Evolutionary conservation across 2,329 filamentous ascomycete genomes (phyloP).

Genomic region (Aspergillus udagawae): DNA sequence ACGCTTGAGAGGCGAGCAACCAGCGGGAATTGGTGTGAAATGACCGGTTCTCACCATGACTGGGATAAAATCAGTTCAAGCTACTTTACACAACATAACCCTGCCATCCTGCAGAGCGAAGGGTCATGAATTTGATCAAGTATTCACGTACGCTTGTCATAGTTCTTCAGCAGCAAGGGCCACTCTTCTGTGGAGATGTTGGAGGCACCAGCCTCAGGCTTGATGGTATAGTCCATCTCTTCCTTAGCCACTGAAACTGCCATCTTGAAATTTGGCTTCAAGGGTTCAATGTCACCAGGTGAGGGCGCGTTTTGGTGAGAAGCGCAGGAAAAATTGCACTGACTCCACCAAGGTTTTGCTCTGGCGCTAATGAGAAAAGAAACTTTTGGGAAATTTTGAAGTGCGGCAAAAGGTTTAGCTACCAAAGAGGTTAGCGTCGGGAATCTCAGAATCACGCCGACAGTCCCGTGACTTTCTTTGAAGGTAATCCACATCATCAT

Average conservation of each 20-base stretch:
- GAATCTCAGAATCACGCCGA: constrained; percentile 5
- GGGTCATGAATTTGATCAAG: constrained; percentile 7
- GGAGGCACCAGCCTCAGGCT: constrained; percentile 79
- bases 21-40: constrained; percentile 93
- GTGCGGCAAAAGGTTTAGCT: constrained; percentile 19
- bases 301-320: constrained; percentile 17
- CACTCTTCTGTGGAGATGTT: constrained; percentile 81
- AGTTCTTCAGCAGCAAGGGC: constrained; percentile 94
- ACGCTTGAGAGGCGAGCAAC: constrained; percentile 84
- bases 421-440: constrained; percentile 22
- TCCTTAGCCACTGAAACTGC: constrained; percentile 50
- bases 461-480: constrained; percentile 10
- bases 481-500: constrained; percentile 11
- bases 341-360: constrained; percentile 19
- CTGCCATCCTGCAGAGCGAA: constrained; percentile 1
- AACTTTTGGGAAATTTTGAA: constrained; percentile 25
- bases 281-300: constrained; percentile 12
- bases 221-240: constrained; percentile 79
- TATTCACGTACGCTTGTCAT: constrained; percentile 71
- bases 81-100: constrained; percentile 6
- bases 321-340: constrained; percentile 20
- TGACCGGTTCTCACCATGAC: constrained; percentile 91
- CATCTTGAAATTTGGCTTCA: constrained; percentile 25
- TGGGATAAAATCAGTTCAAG: constrained; percentile 35
- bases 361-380: constrained; percentile 21